Base-by-base conservation (phyloP, 176 grass and related monocot species). In the maize (Zea mays) region DNA sequence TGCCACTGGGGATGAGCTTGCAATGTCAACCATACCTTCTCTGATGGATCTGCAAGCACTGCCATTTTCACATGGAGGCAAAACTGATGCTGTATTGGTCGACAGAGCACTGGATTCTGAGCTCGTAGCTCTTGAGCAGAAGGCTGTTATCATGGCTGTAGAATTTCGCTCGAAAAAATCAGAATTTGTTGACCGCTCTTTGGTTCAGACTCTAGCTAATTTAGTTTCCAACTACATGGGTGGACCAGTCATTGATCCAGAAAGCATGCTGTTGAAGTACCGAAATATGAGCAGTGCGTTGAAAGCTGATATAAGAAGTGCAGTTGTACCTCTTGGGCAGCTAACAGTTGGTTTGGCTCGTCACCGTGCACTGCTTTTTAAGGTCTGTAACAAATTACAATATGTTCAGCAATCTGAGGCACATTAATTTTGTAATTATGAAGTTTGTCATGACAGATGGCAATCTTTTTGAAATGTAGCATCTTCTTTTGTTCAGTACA, bases 331-430 rank as follows among this genome's bases (percentile, higher is more conserved):
- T 38, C 87, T 99, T 85, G 96, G 96, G 6, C 73, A 17, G 74
- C 27, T 99, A 78, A 93, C 83, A 61, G 48, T 93, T 89, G 96
- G 96, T 72, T 81, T 99, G 67, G 92, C 86, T 74, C 88, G 88
- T 84, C 92, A 99, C 84, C 96, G 96, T 56, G 88, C 96, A 3
- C 81, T 99, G 40, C 80, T 99, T 62, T 99, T 99, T 83, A 99
- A 99, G 96, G 96, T 99, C 69, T 88, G 80, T 69, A 59, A 72
- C 48, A 67, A 77, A 81, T 56, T 37, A 10, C 48, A 50, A 44
- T 50, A 9, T 61, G 38, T 3, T 8, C 39, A 80, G 1, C 70
- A 43, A 57, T 82, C 58, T 43, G n/a, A 81, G 66, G 21, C 41
- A 37, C 16, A 74, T 51, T 65, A 9, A 8, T 62, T 74, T 58